Percentiles rank a stretch among this genome's conserved stretches.
Evolutionary conservation across 116 monocot species (phyloP).

Genomic region (Thalassia testudinum): DNA sequence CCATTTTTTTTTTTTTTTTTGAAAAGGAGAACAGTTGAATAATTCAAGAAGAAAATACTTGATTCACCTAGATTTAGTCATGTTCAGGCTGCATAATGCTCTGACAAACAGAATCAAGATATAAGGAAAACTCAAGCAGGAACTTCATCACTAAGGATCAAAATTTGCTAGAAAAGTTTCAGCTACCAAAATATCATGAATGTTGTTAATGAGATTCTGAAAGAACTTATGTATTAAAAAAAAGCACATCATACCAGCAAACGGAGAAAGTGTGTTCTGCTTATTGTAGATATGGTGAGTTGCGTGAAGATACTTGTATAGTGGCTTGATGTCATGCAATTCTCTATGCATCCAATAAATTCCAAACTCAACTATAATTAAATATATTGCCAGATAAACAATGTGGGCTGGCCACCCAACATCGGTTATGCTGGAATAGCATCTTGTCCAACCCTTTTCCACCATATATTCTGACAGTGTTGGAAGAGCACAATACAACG

Average conservation of each 20-base stretch:
- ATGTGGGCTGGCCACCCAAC: constrained; percentile 59
- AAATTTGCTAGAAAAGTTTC: too few species aligned
- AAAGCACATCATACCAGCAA: constrained; percentile 87
- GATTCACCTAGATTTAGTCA: too few species aligned
- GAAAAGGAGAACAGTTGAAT: too few species aligned
- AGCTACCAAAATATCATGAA: too few species aligned
- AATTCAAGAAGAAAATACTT: too few species aligned
- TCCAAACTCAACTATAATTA: constrained; percentile 68
- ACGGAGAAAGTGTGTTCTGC: constrained; percentile 96
- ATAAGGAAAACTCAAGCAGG: too few species aligned
- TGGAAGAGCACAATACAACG: constrained; percentile 69
- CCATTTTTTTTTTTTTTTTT: too few species aligned
- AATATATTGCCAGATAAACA: constrained; percentile 41
- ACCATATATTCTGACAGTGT: constrained; percentile 81
- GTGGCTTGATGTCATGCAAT: constrained; percentile 92
- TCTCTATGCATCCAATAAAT: constrained; percentile 98
- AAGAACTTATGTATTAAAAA: too few species aligned
- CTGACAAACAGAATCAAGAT: too few species aligned
- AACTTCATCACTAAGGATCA: too few species aligned
- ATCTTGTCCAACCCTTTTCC: constrained; percentile 80
- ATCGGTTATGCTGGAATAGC: constrained; percentile 59
- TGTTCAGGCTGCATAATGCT: too few species aligned
- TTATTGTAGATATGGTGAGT: constrained; percentile 97
- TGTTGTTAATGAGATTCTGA: too few species aligned
- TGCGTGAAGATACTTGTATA: constrained; percentile 90